Conservation (phyloP, 2,329 filamentous ascomycete species). For the Nigrograna mackinnonii region DNA sequence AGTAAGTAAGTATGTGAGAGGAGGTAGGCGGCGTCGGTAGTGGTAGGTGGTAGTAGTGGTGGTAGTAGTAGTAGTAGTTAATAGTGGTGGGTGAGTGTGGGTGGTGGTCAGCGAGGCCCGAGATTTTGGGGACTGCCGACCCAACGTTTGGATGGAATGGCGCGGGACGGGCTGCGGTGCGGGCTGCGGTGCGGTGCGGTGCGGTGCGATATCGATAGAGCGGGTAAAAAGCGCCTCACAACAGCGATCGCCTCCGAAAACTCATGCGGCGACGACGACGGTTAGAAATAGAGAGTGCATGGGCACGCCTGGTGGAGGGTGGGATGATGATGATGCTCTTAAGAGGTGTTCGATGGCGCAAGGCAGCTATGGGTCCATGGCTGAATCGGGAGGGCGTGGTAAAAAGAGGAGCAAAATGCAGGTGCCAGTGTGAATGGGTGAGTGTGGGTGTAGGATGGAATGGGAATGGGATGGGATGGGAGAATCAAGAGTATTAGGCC, state of each 20-base stretch:
- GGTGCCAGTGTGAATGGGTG: no score
- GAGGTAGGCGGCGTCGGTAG: conserved; percentile 1
- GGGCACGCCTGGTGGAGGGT: conserved; percentile 2
- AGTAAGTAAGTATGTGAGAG: neutral
- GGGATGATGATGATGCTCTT: neutral
- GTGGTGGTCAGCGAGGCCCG: conserved; percentile 4
- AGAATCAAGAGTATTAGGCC: no score
- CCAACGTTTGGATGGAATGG: no score
- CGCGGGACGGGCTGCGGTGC: neutral
- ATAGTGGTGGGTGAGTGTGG: neutral
- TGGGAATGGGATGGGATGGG: no score
- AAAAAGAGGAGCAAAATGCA: conserved; percentile 4
- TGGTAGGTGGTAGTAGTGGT: neutral
- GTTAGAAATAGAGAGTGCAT: conserved; percentile 2
- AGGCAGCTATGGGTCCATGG: conserved; percentile 10
- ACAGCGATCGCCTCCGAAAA: conserved; percentile 10
- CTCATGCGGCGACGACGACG: conserved; percentile 7
- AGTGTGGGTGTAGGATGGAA: no score
- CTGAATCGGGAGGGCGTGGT: neutral
- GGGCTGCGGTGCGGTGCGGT: conserved; percentile 4
- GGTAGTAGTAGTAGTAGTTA: neutral
- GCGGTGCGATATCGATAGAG: conserved; percentile 19
- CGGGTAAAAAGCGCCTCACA: conserved; percentile 15
- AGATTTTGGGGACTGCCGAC: no score
- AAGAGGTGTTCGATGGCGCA: neutral